These are phyloP conservation scores for Penicillium alfredii DNA, from an alignment of 495 filamentous ascomycete species.

Conservation along the genomic window DNA sequence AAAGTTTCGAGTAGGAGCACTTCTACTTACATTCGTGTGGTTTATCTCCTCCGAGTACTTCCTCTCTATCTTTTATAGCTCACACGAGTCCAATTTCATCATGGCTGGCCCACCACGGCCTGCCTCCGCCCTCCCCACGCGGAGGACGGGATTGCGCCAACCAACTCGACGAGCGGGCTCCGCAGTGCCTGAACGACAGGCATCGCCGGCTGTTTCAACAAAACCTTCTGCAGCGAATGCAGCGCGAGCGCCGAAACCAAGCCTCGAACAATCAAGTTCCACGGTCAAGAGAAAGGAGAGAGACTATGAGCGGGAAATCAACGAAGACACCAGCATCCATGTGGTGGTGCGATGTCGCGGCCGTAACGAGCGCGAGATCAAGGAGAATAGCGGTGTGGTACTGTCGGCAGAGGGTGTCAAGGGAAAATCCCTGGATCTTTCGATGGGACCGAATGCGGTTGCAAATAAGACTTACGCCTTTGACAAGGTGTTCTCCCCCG, in stretches of 20 bases:
- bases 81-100: no score
- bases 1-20: no score
- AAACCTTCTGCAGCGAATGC: conserved; percentile 44
- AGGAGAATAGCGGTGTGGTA: conserved; percentile 89
- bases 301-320: conserved; percentile 67
- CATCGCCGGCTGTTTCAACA: conserved; percentile 61
- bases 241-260: conserved; percentile 34
- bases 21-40: conserved; percentile 17
- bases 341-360: conserved; percentile 94
- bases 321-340: conserved; percentile 90
- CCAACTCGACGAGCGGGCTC: conserved; percentile 38
- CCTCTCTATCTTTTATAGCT: no score
- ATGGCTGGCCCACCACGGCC: conserved; percentile 55
- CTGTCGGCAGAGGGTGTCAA: conserved; percentile 80
- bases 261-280: conserved; percentile 33
- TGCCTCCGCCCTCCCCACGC: conserved; percentile 43
- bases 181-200: conserved; percentile 34
- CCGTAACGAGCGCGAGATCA: conserved; percentile 82
- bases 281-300: conserved; percentile 73
- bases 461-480: conserved; percentile 97
- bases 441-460: conserved; percentile 85
- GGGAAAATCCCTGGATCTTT: conserved; percentile 74
- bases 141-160: conserved; percentile 52
- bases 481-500: conserved; percentile 93
- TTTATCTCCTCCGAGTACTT: conserved; percentile 2